Percentiles rank a stretch among this genome's conserved stretches.
Evolutionary conservation across 2,329 filamentous ascomycete genomes (phyloP).

Genomic region (Colletotrichum chlorophyti): DNA sequence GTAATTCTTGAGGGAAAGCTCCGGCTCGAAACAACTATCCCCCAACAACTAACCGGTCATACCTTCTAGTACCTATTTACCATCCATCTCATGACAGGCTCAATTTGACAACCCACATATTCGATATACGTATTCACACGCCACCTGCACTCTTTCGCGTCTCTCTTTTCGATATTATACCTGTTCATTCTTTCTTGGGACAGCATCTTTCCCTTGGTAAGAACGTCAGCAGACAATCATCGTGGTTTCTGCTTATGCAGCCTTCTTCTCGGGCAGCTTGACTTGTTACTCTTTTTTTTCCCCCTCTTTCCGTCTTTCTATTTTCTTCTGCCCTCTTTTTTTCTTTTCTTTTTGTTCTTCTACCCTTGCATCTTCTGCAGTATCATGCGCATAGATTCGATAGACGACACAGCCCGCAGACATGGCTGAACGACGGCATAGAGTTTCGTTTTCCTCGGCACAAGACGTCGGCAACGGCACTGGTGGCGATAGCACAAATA

Average conservation of each 20-base stretch:
- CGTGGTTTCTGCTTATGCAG: background rate
- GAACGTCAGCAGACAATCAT: background rate
- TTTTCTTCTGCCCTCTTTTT: background rate
- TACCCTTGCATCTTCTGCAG: background rate
- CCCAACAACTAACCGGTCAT: slow-evolving; percentile 3
- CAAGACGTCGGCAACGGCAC: slow-evolving; percentile 33
- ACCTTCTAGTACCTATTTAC: too few species aligned
- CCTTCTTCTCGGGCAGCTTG: background rate
- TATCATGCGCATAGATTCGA: slow-evolving; percentile 23
- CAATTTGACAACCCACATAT: background rate
- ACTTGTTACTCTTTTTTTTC: background rate
- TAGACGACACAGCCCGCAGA: slow-evolving; percentile 17
- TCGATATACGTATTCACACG: background rate
- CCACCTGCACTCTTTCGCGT: background rate
- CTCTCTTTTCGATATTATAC: too few species aligned
- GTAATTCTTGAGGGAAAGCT: background rate
- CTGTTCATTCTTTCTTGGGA: background rate
- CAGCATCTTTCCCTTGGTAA: background rate
- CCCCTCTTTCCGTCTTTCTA: background rate
- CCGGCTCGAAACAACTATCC: slow-evolving; percentile 2
- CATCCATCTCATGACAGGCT: background rate
- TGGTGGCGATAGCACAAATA: background rate
- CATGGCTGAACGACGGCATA: slow-evolving; percentile 30
- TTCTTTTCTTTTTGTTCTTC: background rate
- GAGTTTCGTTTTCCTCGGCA: slow-evolving; percentile 30